Conservation (phyloP, 768 basidiomycete genomes). For the Lentinula edodes region DNA sequence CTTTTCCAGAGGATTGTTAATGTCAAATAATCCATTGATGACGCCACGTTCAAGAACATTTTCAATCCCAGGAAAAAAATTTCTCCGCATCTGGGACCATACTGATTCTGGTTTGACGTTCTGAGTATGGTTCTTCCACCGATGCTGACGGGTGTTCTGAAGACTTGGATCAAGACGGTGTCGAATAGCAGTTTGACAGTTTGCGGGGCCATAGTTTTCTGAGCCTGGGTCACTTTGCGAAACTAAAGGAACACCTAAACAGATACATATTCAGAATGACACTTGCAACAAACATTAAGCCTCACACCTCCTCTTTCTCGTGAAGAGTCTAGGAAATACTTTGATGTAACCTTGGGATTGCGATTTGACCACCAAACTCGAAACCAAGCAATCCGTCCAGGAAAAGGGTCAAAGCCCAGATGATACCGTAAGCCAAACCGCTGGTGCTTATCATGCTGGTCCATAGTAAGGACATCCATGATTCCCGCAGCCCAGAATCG, state of each 20-base stretch:
- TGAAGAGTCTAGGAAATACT: conserved; percentile 19
- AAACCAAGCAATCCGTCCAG: conserved; percentile 22
- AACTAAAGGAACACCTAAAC: conserved; percentile 23
- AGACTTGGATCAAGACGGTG: conserved; percentile 27
- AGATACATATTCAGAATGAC: no score
- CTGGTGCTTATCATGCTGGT: conserved; percentile 30
- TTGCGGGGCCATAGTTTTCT: conserved; percentile 32
- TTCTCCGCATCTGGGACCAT: conserved; percentile 28
- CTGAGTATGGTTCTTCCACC: conserved; percentile 22
- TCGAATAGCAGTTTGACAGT: conserved; percentile 27
- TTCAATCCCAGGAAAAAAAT: conserved; percentile 34
- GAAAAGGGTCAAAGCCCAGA: conserved; percentile 20
- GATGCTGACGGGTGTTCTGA: conserved; percentile 27
- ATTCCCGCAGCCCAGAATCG: conserved; percentile 23
- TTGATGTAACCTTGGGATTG: conserved; percentile 18
- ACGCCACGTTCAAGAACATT: conserved; percentile 25
- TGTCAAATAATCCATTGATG: conserved; percentile 22
- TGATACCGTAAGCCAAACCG: conserved; percentile 23
- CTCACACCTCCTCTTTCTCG: no score
- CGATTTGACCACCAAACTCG: conserved; percentile 29
- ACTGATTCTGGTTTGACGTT: conserved; percentile 34
- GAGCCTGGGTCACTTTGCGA: conserved; percentile 30
- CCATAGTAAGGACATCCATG: conserved; percentile 21
- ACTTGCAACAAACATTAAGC: not conserved
- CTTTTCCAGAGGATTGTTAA: conserved; percentile 7